Evolutionary conservation across 2,329 filamentous ascomycete genomes (phyloP), one percentile per base, ranked within the genome.

Genomic region (Aureobasidium sp.): DNA sequence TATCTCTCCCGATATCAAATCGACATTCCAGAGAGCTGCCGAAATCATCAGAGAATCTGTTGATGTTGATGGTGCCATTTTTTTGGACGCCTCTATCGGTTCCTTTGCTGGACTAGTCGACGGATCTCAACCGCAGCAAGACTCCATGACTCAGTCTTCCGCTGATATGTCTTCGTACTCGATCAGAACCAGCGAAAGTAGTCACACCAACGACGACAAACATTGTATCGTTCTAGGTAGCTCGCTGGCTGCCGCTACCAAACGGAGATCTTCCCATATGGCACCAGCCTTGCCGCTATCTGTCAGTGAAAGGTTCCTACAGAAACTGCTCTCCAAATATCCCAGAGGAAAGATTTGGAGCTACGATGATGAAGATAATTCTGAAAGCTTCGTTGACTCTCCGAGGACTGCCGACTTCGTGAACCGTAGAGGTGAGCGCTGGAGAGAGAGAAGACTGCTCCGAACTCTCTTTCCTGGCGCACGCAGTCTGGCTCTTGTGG

Each of bases 401-500:
- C 58, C 58, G 37, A 47, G 57, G 0, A 50, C 36, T n/a, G 37
- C 44, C 10, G 57, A 51, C 3, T 41, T 41, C 15, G 7, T 52
- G 6, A 60, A 47, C 27, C 55, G 55, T 0, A 60, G 41, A 50
- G 62, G 62, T 20, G 41, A 53, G 17, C 60, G 60, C 17, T 62
- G 57, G 46, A 46, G 57, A 4, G 63, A 64, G 13, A 52, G 59
- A 7, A 37, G 52, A 20, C 2, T 53, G 44, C 52, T 63, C 23
- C 47, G 37, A 8, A 41, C 27, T 5, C 37, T 53, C 64, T 79
- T 82, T 52, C 77, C 77, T 1, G 69, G 69, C 39, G 76, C 76
- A 1, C 70, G 72, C 0, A 77, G 79, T 58, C 70, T 80, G 5
- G 71, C 80, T 5, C 79, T 81, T 50, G 70, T 80, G 6, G 78